These are phyloP conservation scores for Auxenochlorella pyrenoidosa DNA, from an alignment of 139 green algal species.

Conservation along the genomic window DNA sequence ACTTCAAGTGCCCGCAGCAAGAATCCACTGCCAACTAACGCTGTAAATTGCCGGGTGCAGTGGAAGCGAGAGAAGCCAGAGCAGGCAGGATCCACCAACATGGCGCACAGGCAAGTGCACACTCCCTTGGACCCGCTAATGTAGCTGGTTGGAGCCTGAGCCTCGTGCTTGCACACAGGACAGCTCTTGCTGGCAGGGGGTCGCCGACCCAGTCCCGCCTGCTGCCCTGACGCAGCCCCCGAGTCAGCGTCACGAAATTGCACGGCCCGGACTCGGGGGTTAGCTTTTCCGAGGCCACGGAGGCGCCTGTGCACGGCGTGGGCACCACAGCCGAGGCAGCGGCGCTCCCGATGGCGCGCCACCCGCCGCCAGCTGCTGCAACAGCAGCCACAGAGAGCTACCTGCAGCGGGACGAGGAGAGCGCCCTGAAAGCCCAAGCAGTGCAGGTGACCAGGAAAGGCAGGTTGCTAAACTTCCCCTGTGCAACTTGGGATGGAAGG, in stretches of 20 bases:
- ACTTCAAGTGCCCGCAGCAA: too few relatives aligned
- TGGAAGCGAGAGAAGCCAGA: too few relatives aligned
- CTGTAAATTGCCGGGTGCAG: too few relatives aligned
- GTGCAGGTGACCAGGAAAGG: neutral
- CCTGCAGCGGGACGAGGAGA: neutral
- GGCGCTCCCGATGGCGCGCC: neutral
- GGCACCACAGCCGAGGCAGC: neutral
- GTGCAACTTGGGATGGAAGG: too few relatives aligned
- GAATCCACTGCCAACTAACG: too few relatives aligned
- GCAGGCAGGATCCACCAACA: neutral
- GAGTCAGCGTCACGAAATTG: conserved; percentile 2
- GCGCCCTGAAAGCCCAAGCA: neutral
- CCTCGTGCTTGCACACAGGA: too few relatives aligned
- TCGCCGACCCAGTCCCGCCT: too few relatives aligned
- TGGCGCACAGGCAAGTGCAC: neutral
- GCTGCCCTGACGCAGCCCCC: neutral
- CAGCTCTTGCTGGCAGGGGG: too few relatives aligned
- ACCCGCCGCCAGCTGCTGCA: neutral
- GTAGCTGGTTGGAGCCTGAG: too few relatives aligned
- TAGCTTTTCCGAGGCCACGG: conserved; percentile 2
- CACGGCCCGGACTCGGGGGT: conserved; percentile 7
- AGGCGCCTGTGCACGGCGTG: neutral
- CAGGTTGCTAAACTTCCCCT: too few relatives aligned
- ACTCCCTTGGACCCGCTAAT: too few relatives aligned
- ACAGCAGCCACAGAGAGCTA: neutral